phyloP scores from a whole-genome alignment of 495 filamentous ascomycete genomes.

The Chaetomidium leptoderma region DNA sequence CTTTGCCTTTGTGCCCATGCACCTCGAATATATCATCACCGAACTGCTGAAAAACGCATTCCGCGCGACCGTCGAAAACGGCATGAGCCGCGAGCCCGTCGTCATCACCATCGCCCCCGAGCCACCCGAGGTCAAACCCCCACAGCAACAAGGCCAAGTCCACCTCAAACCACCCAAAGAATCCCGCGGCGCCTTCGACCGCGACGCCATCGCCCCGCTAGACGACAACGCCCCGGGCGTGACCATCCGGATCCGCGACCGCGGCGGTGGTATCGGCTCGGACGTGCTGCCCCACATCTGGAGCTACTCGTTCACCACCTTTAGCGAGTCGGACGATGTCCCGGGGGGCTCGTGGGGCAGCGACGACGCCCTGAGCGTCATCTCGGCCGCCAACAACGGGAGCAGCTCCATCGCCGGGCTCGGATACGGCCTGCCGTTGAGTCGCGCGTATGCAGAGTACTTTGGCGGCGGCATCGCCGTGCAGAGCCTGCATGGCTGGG shows the following conservation, averaged over 20 bases:
- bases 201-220: slow-evolving; percentile 50
- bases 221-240: slow-evolving; percentile 72
- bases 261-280: slow-evolving; percentile 86
- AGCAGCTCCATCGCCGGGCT: slow-evolving; percentile 81
- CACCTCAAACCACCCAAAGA: slow-evolving; percentile 72
- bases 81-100: slow-evolving; percentile 72
- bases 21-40: slow-evolving; percentile 94
- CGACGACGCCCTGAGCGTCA: slow-evolving; percentile 65
- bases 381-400: slow-evolving; percentile 63
- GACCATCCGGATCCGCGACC: slow-evolving; percentile 89
- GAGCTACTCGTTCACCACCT: slow-evolving; percentile 95
- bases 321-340: slow-evolving; percentile 61
- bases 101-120: slow-evolving; percentile 90
- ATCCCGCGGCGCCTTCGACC: slow-evolving; percentile 43
- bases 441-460: slow-evolving; percentile 94
- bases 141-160: slow-evolving; percentile 48
- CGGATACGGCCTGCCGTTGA: slow-evolving; percentile 88
- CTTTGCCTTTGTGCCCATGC: slow-evolving; percentile 89
- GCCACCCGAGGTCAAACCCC: slow-evolving; percentile 44
- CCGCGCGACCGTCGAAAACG: slow-evolving; percentile 80
- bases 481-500: slow-evolving; percentile 95
- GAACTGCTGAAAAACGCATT: slow-evolving; percentile 97
- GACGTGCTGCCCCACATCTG: slow-evolving; percentile 82
- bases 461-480: slow-evolving; percentile 95
- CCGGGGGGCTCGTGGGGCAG: slow-evolving; percentile 27